These are phyloP conservation scores for Rubroshorea leprosula DNA, from an alignment of 345 rosid species.

Conservation along the genomic window DNA sequence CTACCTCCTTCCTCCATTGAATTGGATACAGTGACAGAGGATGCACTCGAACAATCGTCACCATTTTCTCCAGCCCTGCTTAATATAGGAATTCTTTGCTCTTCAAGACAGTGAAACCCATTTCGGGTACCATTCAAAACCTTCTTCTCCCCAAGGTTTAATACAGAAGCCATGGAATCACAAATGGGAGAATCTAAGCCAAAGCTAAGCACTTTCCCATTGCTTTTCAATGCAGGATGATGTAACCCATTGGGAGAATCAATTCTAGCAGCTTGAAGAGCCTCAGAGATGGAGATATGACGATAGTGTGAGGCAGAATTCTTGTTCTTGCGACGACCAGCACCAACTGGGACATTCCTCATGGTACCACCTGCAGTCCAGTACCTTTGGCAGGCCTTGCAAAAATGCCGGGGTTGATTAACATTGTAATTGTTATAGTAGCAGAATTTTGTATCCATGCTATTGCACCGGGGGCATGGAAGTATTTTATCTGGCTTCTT, in stretches of 20 bases:
- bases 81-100: constrained; percentile 22
- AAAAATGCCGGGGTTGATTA: constrained; percentile 91
- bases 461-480: constrained; percentile 86
- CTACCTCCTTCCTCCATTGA: constrained; percentile 28
- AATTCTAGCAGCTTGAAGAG: constrained; percentile 51
- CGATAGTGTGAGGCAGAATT: constrained; percentile 52
- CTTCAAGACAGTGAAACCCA: constrained; percentile 29
- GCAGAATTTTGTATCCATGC: constrained; percentile 90
- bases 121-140: constrained; percentile 34
- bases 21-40: constrained; percentile 45
- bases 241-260: constrained; percentile 40
- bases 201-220: constrained; percentile 59
- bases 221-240: constrained; percentile 38
- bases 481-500: constrained; percentile 89
- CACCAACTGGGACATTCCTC: constrained; percentile 89
- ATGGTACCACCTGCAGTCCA: constrained; percentile 95
- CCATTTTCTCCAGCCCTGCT: constrained; percentile 38
- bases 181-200: constrained; percentile 50
- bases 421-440: constrained; percentile 89
- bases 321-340: constrained; percentile 92
- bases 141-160: constrained; percentile 44
- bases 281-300: constrained; percentile 72
- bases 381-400: constrained; percentile 91
- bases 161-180: constrained; percentile 42
- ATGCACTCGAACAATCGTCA: constrained; percentile 48